These are phyloP conservation scores for Amanita exitialis DNA, from an alignment of 768 basidiomycete genomes.

Conservation along the genomic window DNA sequence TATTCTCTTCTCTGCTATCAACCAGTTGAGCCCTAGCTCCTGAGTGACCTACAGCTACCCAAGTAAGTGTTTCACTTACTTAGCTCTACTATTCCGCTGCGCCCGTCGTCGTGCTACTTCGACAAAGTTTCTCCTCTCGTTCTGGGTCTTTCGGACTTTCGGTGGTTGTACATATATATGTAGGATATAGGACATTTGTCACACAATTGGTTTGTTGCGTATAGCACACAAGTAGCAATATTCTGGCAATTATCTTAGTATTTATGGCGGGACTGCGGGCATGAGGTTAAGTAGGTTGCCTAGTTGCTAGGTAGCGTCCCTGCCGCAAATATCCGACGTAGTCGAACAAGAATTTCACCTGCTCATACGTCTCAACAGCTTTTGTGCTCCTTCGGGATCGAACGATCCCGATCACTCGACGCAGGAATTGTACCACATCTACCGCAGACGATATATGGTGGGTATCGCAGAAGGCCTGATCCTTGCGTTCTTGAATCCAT, in stretches of 20 bases:
- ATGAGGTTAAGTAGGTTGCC: background rate
- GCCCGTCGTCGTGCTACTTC: too few species aligned
- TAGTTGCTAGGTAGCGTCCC: too few species aligned
- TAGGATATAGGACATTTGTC: background rate
- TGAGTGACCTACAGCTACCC: too few species aligned
- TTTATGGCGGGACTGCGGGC: background rate
- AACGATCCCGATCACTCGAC: slow-evolving; percentile 64
- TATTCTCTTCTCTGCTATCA: too few species aligned
- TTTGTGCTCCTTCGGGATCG: slow-evolving; percentile 74
- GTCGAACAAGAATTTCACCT: slow-evolving; percentile 76
- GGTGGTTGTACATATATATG: background rate
- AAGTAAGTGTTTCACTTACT: too few species aligned
- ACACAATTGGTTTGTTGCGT: background rate
- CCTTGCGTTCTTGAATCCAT: slow-evolving; percentile 31
- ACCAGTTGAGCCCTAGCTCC: too few species aligned
- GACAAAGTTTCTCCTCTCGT: background rate
- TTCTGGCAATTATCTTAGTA: background rate
- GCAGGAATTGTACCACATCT: slow-evolving; percentile 54
- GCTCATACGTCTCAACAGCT: slow-evolving; percentile 90
- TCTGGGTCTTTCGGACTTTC: slow-evolving; percentile 2
- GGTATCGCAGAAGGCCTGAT: slow-evolving; percentile 3
- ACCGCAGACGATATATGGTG: background rate
- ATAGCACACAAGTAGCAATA: background rate
- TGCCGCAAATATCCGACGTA: slow-evolving; percentile 54
- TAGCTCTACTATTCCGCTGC: too few species aligned